Conservation (phyloP, 192 early-diverging fungal species). For the Mortierella alpina region DNA sequence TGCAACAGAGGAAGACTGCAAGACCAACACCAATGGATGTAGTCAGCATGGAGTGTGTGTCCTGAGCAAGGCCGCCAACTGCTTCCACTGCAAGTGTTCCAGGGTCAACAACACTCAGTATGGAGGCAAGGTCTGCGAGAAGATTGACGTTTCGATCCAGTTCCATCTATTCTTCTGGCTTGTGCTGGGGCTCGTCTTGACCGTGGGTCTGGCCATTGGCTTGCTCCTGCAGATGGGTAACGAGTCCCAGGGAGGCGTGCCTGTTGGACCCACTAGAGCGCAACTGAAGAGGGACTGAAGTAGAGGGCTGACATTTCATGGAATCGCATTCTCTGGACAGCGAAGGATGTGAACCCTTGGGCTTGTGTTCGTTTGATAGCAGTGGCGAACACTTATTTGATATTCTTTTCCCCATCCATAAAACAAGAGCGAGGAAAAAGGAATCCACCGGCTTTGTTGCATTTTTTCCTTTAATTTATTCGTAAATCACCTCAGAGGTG, state of each 20-base stretch:
- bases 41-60: slow-evolving; percentile 28
- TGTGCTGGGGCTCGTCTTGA: slow-evolving; percentile 22
- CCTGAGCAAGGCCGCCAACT: slow-evolving; percentile 32
- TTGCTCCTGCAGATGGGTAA: slow-evolving; percentile 48
- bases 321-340: neutral
- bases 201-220: slow-evolving; percentile 27
- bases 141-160: slow-evolving; percentile 45
- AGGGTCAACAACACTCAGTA: slow-evolving; percentile 46
- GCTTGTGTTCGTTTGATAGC: no score
- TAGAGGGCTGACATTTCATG: neutral
- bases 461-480: neutral
- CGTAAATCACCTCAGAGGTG: slow-evolving; percentile 10
- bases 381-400: no score
- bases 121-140: slow-evolving; percentile 30
- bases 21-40: slow-evolving; percentile 44
- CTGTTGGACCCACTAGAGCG: slow-evolving; percentile 47
- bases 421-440: neutral
- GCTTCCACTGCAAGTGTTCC: slow-evolving; percentile 50
- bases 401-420: no score
- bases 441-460: neutral
- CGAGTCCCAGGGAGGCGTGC: slow-evolving; percentile 41
- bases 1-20: slow-evolving; percentile 24
- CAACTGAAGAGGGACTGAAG: slow-evolving; percentile 48
- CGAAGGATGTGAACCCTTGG: neutral
- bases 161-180: slow-evolving; percentile 54